Percentiles rank a stretch among this genome's conserved stretches.
Evolutionary conservation across 768 basidiomycete genomes (phyloP).

Genomic region (Strobilomyces echinocephalus): DNA sequence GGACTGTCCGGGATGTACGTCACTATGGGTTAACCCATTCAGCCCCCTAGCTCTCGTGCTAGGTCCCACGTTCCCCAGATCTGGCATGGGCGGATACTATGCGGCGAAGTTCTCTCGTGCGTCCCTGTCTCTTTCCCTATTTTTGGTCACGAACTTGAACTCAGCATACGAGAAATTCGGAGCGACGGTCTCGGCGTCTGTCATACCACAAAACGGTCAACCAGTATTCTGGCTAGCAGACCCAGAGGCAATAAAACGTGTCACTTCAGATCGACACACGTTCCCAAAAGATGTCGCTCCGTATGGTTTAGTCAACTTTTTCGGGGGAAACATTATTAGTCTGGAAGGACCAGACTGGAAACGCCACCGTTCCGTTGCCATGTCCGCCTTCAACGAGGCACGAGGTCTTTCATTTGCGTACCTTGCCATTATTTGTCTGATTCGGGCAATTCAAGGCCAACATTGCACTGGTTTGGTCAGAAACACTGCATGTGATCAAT

Average conservation of each 20-base stretch:
- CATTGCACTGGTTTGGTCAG: slow-evolving; percentile 45
- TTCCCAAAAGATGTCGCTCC: slow-evolving; percentile 39
- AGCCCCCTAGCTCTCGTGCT: slow-evolving; percentile 21
- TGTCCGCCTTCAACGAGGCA: slow-evolving; percentile 49
- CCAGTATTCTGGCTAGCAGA: slow-evolving; percentile 42
- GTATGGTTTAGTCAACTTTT: slow-evolving; percentile 42
- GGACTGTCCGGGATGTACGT: slow-evolving; percentile 14
- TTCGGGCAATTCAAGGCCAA: slow-evolving; percentile 32
- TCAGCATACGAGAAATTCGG: slow-evolving; percentile 39
- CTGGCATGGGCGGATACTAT: slow-evolving; percentile 31
- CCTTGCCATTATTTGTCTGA: neutral
- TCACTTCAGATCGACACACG: slow-evolving; percentile 29
- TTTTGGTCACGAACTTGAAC: neutral
- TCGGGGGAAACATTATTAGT: slow-evolving; percentile 42
- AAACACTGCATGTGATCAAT: slow-evolving; percentile 35
- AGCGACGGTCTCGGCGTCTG: slow-evolving; percentile 36
- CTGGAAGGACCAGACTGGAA: slow-evolving; percentile 45
- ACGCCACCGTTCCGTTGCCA: slow-evolving; percentile 40
- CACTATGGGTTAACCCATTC: slow-evolving; percentile 33
- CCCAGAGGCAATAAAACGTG: slow-evolving; percentile 36
- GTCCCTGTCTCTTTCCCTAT: slow-evolving; percentile 2
- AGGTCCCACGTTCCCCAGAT: slow-evolving; percentile 34
- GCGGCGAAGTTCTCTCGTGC: slow-evolving; percentile 35
- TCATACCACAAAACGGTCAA: slow-evolving; percentile 27
- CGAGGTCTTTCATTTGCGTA: neutral